phyloP scores from a whole-genome alignment of 306 rosid genomes.

The Lathyrus sativus region DNA sequence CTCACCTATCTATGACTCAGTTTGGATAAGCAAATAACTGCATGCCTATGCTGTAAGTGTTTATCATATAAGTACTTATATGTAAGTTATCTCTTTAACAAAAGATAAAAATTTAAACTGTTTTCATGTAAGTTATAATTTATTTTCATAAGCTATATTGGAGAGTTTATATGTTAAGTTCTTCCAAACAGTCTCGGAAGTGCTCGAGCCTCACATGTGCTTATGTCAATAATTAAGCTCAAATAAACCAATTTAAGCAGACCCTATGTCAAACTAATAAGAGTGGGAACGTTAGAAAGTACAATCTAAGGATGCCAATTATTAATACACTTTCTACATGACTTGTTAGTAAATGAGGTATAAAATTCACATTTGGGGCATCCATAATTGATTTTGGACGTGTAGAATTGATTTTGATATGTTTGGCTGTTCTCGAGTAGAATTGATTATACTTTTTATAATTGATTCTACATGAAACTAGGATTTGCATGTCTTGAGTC shows the following conservation, averaged over 20 bases:
- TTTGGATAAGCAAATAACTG: not conserved
- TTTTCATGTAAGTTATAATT: not conserved
- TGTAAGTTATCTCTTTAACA: not conserved
- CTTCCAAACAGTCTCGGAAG: not conserved
- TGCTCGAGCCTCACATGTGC: not conserved
- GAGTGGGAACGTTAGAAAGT: not conserved
- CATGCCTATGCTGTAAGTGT: not conserved
- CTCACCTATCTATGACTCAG: not conserved
- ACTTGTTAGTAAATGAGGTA: not conserved
- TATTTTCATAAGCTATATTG: not conserved
- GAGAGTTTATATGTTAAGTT: not conserved
- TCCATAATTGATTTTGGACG: too few species aligned
- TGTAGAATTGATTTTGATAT: too few species aligned
- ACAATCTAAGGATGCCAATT: not conserved
- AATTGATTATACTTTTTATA: too few species aligned
- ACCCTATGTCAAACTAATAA: not conserved
- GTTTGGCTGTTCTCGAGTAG: too few species aligned
- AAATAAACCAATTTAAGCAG: not conserved
- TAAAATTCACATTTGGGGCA: not conserved
- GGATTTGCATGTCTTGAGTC: too few species aligned
- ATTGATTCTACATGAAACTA: too few species aligned
- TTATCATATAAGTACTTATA: not conserved
- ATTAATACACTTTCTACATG: constrained; percentile 7
- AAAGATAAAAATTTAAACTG: not conserved
- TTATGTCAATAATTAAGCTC: not conserved